A percentile compares a stretch with the other conserved stretches of the same genome.
These are phyloP conservation scores for Teratosphaeria zuluensis DNA, from an alignment of 2,329 filamentous ascomycete genomes.

Conservation along the genomic window DNA sequence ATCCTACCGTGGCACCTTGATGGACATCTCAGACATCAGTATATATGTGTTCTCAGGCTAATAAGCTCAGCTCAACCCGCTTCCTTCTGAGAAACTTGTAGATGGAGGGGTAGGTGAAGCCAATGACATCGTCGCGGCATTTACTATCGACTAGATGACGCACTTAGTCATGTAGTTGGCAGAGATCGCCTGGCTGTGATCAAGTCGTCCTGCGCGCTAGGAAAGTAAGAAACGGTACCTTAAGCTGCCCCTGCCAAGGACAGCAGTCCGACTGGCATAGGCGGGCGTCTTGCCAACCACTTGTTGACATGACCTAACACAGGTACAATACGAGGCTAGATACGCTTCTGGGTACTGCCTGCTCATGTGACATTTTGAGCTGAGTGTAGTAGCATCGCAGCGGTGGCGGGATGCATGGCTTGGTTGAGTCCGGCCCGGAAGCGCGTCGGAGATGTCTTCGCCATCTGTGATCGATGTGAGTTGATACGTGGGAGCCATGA, in stretches of 20 bases:
- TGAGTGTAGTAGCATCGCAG: too few relatives aligned
- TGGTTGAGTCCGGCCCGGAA: not conserved
- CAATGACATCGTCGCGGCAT: not conserved
- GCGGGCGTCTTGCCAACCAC: too few relatives aligned
- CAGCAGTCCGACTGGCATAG: too few relatives aligned
- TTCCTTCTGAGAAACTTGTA: not conserved
- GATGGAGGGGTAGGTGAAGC: not conserved
- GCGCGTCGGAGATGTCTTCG: not conserved
- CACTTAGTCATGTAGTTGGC: not conserved
- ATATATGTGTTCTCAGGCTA: not conserved
- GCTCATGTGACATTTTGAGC: too few relatives aligned
- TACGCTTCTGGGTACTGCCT: too few relatives aligned
- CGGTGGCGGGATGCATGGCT: too few relatives aligned
- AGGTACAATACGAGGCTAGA: too few relatives aligned
- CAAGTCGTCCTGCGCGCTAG: not conserved
- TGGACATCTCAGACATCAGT: not conserved
- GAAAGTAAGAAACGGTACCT: not conserved
- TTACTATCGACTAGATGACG: not conserved
- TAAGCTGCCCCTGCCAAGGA: not conserved
- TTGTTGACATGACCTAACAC: too few relatives aligned
- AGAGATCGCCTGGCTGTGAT: not conserved
- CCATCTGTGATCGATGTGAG: not conserved
- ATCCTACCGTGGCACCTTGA: not conserved
- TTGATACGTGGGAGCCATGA: not conserved
- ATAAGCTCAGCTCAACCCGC: not conserved